Base-by-base conservation (phyloP, 1,284 basidiomycete species). In the Ceratobasidium sp. region DNA sequence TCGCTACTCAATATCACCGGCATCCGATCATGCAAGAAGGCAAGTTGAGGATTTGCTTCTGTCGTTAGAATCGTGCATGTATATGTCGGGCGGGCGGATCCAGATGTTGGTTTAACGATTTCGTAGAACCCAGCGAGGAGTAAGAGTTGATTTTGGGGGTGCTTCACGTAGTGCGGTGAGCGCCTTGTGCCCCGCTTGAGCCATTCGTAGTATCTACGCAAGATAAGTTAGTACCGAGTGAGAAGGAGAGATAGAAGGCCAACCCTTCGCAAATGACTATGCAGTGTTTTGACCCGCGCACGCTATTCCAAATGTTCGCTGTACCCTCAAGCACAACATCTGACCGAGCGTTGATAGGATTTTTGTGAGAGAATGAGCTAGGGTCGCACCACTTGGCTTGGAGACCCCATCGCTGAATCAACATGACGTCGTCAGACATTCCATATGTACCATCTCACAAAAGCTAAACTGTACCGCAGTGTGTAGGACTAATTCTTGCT, bases 61-160 rank as follows among this genome's bases (percentile, higher is more conserved):
- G 94, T 96, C 0, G 96, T 98, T 58, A 98, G 88, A 72, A 98
- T 94, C 0, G 93, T 92, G 80, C 95, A 98, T 0, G 93, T 93
- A 83, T 89, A 93, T 0, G 94, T 82, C 0, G 89, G 76, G 76
- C 41, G 63, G 38, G 73, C 75, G 11, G 76, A 73, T 77, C 64
- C 76, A 87, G 90, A 87, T 82, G 91, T 86, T 62, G 93, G 86
- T 6, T 84, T 82, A 6, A 88, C 89, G 50, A 84, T 86, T 75
- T 98, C 96, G 79, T 92, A 98, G 0, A 98, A 82, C 0, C 95
- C 96, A 0, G 96, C 96, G 78, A 98, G 85, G 41, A 95, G 87
- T 87, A 98, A 89, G 1, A 97, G 78, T 41, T 84, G 85, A 57
- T 78, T 78, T 13, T 90, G 86, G 43, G 87, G 85, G 52, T 87